phyloP scores from a whole-genome alignment of 2,329 filamentous ascomycete genomes.

The Ophiosphaerella narmari region DNA sequence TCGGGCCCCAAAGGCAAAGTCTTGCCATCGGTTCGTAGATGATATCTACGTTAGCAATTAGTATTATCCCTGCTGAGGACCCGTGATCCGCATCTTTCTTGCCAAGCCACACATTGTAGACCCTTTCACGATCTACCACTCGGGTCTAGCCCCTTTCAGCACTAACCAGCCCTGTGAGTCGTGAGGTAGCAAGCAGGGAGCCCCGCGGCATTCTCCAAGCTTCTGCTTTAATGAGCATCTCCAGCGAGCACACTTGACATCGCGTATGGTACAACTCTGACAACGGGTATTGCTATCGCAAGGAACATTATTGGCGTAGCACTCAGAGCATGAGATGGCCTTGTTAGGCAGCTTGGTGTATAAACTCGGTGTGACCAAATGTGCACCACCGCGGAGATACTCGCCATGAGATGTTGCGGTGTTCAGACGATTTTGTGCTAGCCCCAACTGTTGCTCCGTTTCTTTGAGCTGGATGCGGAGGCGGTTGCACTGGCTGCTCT shows the following conservation, averaged over 20 bases:
- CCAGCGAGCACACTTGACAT: conserved; percentile 30
- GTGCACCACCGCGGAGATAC: conserved; percentile 29
- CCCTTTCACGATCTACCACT: conserved; percentile 16
- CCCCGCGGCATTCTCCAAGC: conserved; percentile 24
- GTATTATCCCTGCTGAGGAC: background rate
- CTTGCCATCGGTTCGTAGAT: conserved; percentile 12
- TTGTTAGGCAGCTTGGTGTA: conserved; percentile 22
- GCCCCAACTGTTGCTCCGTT: conserved; percentile 6
- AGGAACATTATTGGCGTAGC: conserved; percentile 27
- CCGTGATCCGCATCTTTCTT: background rate
- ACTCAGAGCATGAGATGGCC: conserved; percentile 35
- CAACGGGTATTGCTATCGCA: conserved; percentile 33
- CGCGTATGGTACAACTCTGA: conserved; percentile 25
- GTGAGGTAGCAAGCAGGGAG: conserved; percentile 30
- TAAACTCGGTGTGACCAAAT: conserved; percentile 24
- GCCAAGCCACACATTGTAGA: background rate
- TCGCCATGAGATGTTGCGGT: conserved; percentile 14
- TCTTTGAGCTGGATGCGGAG: conserved; percentile 21
- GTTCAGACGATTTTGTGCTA: conserved; percentile 9
- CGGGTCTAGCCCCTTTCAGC: conserved; percentile 10
- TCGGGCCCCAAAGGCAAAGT: background rate
- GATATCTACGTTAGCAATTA: conserved; percentile 37
- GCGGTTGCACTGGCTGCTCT: conserved; percentile 22
- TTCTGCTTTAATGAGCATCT: conserved; percentile 33
- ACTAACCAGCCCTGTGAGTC: conserved; percentile 23